Base-by-base conservation (phyloP, 208 protist species). In the Leishmania lainsoni region DNA sequence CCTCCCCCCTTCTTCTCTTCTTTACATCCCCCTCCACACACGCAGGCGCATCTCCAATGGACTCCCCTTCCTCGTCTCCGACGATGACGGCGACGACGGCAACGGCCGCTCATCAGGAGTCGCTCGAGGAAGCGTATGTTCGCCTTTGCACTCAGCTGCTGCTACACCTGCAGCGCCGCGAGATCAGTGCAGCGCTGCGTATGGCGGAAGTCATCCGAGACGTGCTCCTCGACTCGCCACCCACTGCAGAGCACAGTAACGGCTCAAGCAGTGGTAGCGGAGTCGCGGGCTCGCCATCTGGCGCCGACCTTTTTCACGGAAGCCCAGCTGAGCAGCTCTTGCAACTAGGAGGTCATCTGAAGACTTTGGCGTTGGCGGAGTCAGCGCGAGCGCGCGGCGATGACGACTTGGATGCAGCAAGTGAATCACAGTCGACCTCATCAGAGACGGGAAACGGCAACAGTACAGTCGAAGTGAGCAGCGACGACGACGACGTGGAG, bases 101-200 rank as follows among this genome's bases (percentile, higher is more conserved):
- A 14, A 48, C 22, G 10, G 3, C 20, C 52, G 52, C 72, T 4
- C 29, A 3, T 17, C 51, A 42, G 2, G 81, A 68, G 58, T 32
- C 66, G 6, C 69, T 84, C 3, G 81, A 79, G 39, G 78, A 76
- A 9, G 49, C 10, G 9, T 86, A 86, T 58, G 75, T 86, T 16
- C 77, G 72, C 32, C 78, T 86, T 48, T 58, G 16, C n/a, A 69
- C 78, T 35, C 72, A 79, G 52, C 71, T 86, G 6, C 71, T 86
- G 48, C 42, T 70, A 42, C 74, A 79, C 8, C 82, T 86, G 61
- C 82, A 86, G 61, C n/a, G 39, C 12, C 39, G 51, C 69, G 17
- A 81, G 22, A 65, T 58, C 16, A 6, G 6, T 17, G 73, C 52
- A 20, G 82, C 82, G 35, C 61, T 81, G 39, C 72, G 72, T 32